Evolutionary conservation across 345 rosid genomes (phyloP).

Genomic region (Passiflora organensis): DNA sequence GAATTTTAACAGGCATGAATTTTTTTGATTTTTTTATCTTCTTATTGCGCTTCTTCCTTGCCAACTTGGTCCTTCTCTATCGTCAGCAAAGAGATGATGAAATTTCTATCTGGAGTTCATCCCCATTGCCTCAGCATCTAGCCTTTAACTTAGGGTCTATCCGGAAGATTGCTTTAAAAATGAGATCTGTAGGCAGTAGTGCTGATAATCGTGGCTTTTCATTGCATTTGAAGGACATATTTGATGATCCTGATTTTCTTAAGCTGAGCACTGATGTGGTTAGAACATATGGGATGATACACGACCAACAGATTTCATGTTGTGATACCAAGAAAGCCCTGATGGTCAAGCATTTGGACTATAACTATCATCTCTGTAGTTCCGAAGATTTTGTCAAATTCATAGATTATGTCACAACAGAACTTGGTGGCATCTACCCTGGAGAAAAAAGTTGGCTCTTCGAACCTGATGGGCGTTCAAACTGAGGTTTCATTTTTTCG

Average conservation of each 20-base stretch:
- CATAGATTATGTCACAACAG: slow-evolving; percentile 30
- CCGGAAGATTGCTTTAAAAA: slow-evolving; percentile 36
- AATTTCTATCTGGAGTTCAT: slow-evolving; percentile 23
- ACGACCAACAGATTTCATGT: slow-evolving; percentile 25
- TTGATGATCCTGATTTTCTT: slow-evolving; percentile 48
- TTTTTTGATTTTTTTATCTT: slow-evolving; percentile 62
- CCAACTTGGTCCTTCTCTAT: slow-evolving; percentile 42
- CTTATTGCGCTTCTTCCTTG: slow-evolving; percentile 53
- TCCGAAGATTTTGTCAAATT: slow-evolving; percentile 53
- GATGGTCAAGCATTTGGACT: slow-evolving; percentile 23
- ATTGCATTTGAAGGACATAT: slow-evolving; percentile 36
- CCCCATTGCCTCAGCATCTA: slow-evolving; percentile 35
- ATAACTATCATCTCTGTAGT: slow-evolving; percentile 30
- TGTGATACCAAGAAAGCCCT: slow-evolving; percentile 24
- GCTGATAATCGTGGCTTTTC: slow-evolving; percentile 30
- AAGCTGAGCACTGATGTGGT: slow-evolving; percentile 39
- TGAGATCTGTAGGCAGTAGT: slow-evolving; percentile 42
- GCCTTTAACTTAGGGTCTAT: slow-evolving; percentile 46
- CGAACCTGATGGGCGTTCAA: slow-evolving; percentile 1
- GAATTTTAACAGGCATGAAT: slow-evolving; percentile 68
- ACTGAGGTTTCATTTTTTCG: neutral
- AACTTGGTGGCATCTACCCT: slow-evolving; percentile 14
- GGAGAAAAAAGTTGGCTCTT: slow-evolving; percentile 18
- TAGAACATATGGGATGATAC: slow-evolving; percentile 43
- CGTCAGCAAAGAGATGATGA: slow-evolving; percentile 16